Conservation (phyloP, 208 protist species). For the Leishmania aethiopica region DNA sequence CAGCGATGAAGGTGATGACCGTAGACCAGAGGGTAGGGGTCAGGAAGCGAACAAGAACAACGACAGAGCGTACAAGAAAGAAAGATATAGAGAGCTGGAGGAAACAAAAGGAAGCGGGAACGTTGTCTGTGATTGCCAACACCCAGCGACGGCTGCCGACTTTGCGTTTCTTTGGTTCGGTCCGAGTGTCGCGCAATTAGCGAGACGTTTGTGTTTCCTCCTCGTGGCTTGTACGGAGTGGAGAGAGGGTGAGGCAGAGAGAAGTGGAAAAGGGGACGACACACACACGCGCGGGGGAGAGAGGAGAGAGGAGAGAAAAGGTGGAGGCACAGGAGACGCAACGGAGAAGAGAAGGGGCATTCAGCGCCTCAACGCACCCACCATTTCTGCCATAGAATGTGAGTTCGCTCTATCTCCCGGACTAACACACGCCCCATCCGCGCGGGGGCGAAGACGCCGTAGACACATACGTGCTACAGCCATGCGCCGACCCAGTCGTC, state of each 20-base stretch:
- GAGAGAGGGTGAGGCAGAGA: not conserved
- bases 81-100: not conserved
- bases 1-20: not conserved
- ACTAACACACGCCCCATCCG: too few relatives aligned
- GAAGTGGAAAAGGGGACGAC: slow-evolving; percentile 15
- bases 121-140: not conserved
- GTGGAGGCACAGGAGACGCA: not conserved
- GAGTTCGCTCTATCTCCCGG: not conserved
- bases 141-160: not conserved
- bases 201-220: not conserved
- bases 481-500: not conserved
- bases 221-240: not conserved
- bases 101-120: not conserved
- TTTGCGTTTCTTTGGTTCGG: not conserved
- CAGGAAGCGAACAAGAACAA: too few relatives aligned
- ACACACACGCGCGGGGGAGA: not conserved
- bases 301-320: not conserved
- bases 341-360: not conserved
- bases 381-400: not conserved
- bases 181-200: too few relatives aligned
- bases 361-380: not conserved
- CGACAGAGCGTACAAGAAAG: not conserved
- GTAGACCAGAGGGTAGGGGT: too few relatives aligned
- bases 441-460: not conserved
- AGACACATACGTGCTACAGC: not conserved